Conservation (phyloP, 2,329 filamentous ascomycete species). For the Albifimbria verrucaria region DNA sequence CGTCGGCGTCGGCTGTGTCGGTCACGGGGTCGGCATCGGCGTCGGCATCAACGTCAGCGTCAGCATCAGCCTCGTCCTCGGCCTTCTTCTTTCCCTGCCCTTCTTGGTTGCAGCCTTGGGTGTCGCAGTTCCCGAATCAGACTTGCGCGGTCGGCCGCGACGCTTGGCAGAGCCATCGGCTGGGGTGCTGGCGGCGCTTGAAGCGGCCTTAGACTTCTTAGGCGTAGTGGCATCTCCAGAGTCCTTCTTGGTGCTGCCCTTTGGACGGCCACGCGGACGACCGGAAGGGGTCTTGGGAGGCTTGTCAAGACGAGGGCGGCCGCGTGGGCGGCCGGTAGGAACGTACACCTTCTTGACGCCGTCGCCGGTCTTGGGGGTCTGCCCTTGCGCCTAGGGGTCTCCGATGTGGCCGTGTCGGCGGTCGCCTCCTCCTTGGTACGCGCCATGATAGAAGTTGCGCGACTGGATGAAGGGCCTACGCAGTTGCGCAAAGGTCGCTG, state of each 20-base stretch:
- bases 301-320: conserved; percentile 30
- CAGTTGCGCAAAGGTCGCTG: too few species aligned
- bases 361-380: conserved; percentile 30
- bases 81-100: conserved; percentile 5
- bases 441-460: conserved; percentile 20
- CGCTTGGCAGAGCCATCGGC: conserved; percentile 11
- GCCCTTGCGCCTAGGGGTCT: conserved; percentile 27
- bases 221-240: conserved; percentile 12
- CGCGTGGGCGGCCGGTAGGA: conserved; percentile 42
- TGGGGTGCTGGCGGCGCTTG: conserved; percentile 5
- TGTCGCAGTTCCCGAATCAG: conserved; percentile 11
- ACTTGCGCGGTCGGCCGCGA: conserved; percentile 32
- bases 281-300: conserved; percentile 34
- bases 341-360: conserved; percentile 35
- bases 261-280: conserved; percentile 46
- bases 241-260: conserved; percentile 33
- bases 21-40: conserved; percentile 18
- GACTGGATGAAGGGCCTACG: too few species aligned
- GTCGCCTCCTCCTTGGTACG: conserved; percentile 28
- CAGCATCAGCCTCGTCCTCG: conserved; percentile 22
- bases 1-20: conserved; percentile 8
- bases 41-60: conserved; percentile 11
- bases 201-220: conserved; percentile 9
- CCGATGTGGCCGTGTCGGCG: conserved; percentile 7
- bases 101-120: background rate